Conservation (phyloP, 108 stramenopile genomes). For the Aurantiochytrium sp. region DNA sequence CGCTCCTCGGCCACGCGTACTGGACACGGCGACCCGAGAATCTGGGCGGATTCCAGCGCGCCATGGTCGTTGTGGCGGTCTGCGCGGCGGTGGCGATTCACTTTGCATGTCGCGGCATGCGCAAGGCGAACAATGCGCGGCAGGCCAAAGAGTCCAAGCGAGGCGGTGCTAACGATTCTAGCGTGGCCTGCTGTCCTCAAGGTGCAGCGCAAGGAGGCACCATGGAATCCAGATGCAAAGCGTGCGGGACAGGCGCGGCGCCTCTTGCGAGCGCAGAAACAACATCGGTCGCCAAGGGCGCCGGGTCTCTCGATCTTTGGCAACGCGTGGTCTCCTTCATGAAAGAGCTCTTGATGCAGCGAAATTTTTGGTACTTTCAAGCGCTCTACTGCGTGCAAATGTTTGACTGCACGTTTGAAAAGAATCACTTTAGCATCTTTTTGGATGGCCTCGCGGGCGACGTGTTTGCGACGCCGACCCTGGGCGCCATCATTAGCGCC, state of each 20-base stretch:
- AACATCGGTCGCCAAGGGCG: too few relatives aligned
- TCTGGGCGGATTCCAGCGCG: background rate
- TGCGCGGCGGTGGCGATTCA: background rate
- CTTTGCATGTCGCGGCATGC: background rate
- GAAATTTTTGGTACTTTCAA: constrained; percentile 13
- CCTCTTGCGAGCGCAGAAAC: too few relatives aligned
- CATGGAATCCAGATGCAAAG: too few relatives aligned
- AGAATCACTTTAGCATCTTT: constrained; percentile 25
- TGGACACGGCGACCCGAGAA: background rate
- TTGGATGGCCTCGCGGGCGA: background rate
- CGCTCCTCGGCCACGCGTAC: background rate
- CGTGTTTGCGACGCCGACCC: background rate
- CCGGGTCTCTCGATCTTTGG: too few relatives aligned
- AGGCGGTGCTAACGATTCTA: too few relatives aligned
- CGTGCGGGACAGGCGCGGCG: too few relatives aligned
- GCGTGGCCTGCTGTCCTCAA: too few relatives aligned
- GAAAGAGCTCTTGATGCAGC: background rate
- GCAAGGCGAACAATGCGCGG: background rate
- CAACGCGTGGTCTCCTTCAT: background rate
- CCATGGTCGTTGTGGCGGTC: background rate
- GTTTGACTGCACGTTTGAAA: constrained; percentile 28
- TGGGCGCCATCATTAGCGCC: background rate
- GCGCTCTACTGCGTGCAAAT: background rate
- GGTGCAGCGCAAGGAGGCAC: too few relatives aligned
- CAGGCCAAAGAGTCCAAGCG: too few relatives aligned